Conservation (phyloP, 306 rosid genomes). For the Gastrolobium villosum region DNA sequence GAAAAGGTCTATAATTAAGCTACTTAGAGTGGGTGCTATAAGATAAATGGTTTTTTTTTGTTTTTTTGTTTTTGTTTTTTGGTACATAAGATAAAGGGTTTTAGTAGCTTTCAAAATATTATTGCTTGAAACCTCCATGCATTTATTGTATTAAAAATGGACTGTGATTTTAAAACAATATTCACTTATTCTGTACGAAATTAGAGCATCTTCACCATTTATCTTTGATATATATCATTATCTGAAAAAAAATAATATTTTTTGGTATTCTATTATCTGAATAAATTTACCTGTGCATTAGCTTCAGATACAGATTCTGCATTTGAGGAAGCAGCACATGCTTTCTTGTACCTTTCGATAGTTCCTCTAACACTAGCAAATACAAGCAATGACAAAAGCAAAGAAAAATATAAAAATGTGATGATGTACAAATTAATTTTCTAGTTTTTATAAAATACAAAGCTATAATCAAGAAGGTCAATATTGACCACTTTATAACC, state of each 20-base stretch:
- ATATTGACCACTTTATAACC: no score
- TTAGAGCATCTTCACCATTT: background rate
- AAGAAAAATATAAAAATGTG: background rate
- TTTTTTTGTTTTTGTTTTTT: no score
- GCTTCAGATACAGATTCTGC: constrained; percentile 75
- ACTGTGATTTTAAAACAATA: background rate
- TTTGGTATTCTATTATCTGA: background rate
- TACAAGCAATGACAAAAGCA: background rate
- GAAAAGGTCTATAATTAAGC: no score
- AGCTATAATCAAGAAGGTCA: no score
- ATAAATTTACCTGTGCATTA: constrained; percentile 67
- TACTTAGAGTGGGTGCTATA: no score
- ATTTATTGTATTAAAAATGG: background rate
- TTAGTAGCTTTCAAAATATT: background rate
- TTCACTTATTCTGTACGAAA: background rate
- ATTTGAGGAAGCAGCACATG: constrained; percentile 67
- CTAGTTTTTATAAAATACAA: no score
- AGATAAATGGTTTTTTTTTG: no score
- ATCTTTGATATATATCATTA: background rate
- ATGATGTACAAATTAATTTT: background rate
- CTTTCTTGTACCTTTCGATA: constrained; percentile 88
- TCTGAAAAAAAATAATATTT: no score
- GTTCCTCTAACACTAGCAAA: constrained; percentile 79
- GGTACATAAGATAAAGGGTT: no score
- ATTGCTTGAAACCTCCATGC: background rate